phyloP scores from a whole-genome alignment of 495 filamentous ascomycete species.

The Talaromyces proteolyticus region DNA sequence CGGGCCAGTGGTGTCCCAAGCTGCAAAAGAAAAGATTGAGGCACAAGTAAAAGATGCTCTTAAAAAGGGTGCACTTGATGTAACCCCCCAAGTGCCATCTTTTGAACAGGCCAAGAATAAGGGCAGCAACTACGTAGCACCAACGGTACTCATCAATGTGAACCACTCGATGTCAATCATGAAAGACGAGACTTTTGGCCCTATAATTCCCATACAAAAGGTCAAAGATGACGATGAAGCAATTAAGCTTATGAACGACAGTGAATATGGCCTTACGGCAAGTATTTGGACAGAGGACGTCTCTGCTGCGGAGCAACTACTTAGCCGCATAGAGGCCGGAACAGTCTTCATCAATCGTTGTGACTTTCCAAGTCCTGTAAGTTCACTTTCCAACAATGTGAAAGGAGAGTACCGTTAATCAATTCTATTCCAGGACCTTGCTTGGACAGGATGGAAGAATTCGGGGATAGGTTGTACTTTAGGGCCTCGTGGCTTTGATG shows the following conservation, averaged over 20 bases:
- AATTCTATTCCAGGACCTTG: slow-evolving; percentile 65
- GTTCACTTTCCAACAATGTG: slow-evolving; percentile 20
- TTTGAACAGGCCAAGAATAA: slow-evolving; percentile 60
- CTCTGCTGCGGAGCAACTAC: slow-evolving; percentile 62
- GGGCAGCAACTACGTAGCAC: slow-evolving; percentile 76
- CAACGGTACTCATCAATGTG: slow-evolving; percentile 74
- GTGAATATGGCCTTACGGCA: slow-evolving; percentile 88
- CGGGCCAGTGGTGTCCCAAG: slow-evolving; percentile 79
- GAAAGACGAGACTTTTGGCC: slow-evolving; percentile 96
- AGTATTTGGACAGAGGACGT: slow-evolving; percentile 96
- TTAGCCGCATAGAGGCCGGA: slow-evolving; percentile 82
- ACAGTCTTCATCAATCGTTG: slow-evolving; percentile 95
- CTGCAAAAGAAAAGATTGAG: slow-evolving; percentile 64
- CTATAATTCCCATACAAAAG: slow-evolving; percentile 89
- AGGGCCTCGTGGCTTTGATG: slow-evolving; percentile 84
- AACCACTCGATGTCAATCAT: slow-evolving; percentile 83
- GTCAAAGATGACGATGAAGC: slow-evolving; percentile 80
- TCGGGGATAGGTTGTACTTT: slow-evolving; percentile 85
- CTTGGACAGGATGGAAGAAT: slow-evolving; percentile 97
- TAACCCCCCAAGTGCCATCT: slow-evolving; percentile 70
- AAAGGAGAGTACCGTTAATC: neutral
- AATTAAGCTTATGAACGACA: slow-evolving; percentile 84
- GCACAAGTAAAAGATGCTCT: slow-evolving; percentile 79
- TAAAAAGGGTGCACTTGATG: slow-evolving; percentile 71
- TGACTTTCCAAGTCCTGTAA: slow-evolving; percentile 85